Base-by-base conservation (phyloP, 441 rosid species). In the Gossypium gossypioides region DNA sequence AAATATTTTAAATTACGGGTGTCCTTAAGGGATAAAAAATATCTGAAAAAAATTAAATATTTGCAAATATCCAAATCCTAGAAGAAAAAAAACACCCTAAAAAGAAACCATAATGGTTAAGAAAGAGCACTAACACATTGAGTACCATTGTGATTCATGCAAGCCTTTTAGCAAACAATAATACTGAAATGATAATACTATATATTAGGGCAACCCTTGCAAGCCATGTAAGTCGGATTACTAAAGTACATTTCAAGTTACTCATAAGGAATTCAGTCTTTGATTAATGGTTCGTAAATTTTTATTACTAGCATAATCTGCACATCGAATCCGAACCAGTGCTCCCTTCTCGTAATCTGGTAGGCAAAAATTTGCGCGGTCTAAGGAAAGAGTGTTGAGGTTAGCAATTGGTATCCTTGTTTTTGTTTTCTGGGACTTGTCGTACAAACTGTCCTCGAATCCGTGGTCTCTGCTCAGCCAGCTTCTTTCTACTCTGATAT, bases 401-500 rank as follows among this genome's bases (percentile, higher is more conserved):
- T 77, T 65, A 77, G 66, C 77, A 44, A 68, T 21, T 22, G 60
- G 62, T 42, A n/a, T 74, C 77, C 71, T 52, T 37, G 8, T 16
- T 81, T 60, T 79, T 76, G 27, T 77, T 79, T 71, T 60, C 84
- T 10, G 46, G 50, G 51, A 40, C 65, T 60, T 75, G 82, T 51
- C 78, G 81, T 24, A 84, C 81, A 76, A 86, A 86, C 62, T 84
- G 88, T 44, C 88, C 90, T 61, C 78, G 80, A 51, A 83, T 40
- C 3, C 87, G 80, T 6, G 88, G 88, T 66, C 90, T 75, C 62
- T 86, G 84, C 72, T 84, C 84, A 0, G 90, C 88, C 66, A 84
- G 76, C 71, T 76, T 82, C 82, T 86, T 83, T 62, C 88, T 80
- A 67, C 88, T 85, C 6, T 86, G 86, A 58, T 85, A 86, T 54